phyloP scores from a whole-genome alignment of 257 asterid genomes.

The Linaria vulgaris region DNA sequence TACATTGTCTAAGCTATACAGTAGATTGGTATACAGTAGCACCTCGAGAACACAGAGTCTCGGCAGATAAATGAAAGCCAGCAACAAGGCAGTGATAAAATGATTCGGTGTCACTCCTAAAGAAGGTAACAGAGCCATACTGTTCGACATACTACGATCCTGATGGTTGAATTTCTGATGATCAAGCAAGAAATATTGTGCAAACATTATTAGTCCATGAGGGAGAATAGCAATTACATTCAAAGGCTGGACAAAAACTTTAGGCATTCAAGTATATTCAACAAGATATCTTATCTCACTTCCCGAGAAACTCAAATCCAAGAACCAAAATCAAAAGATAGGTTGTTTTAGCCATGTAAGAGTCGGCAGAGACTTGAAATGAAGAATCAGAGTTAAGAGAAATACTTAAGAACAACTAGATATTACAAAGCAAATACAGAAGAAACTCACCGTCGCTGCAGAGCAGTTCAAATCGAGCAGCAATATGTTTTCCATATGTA shows the following conservation, averaged over 20 bases:
- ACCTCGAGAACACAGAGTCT: slow-evolving; percentile 4
- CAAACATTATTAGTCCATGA: too few species aligned
- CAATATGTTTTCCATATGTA: slow-evolving; percentile 51
- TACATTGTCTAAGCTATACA: slow-evolving; percentile 24
- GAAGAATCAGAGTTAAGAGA: neutral
- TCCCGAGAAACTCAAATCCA: neutral
- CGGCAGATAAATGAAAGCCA: neutral
- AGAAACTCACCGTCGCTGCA: slow-evolving; percentile 36
- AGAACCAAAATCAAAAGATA: too few species aligned
- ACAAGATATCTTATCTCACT: too few species aligned
- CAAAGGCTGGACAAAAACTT: neutral
- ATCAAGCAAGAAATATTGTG: neutral
- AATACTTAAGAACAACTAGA: neutral
- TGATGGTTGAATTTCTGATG: slow-evolving; percentile 28
- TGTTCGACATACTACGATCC: slow-evolving; percentile 18
- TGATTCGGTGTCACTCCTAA: neutral
- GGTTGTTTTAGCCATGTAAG: too few species aligned
- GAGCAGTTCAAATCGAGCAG: slow-evolving; percentile 43
- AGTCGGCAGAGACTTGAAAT: neutral
- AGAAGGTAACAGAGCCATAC: neutral
- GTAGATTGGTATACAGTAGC: slow-evolving; percentile 3
- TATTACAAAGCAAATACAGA: neutral
- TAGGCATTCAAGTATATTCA: neutral
- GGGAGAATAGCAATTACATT: too few species aligned
- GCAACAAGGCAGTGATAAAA: neutral